These are phyloP conservation scores for Sugiyamaella qingdaonensis DNA, from an alignment of 805 yeast genomes.

Conservation along the genomic window DNA sequence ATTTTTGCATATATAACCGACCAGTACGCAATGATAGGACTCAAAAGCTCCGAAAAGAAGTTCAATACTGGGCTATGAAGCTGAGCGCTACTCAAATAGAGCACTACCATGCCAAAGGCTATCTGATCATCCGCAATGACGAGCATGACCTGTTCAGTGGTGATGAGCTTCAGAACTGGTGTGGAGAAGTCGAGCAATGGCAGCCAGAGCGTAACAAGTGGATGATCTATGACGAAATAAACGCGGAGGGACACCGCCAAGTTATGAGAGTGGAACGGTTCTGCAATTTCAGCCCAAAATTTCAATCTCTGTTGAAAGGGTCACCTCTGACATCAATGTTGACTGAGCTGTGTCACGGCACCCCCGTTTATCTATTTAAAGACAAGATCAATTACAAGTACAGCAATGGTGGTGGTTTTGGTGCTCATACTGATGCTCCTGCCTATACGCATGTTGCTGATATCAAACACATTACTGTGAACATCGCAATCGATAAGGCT, in stretches of 20 bases:
- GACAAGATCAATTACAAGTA: constrained; percentile 17
- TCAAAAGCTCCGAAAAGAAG: no score
- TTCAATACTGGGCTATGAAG: neutral
- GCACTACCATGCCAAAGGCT: constrained; percentile 9
- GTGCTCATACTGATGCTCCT: constrained; percentile 18
- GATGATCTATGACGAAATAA: constrained; percentile 16
- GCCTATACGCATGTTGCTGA: constrained; percentile 17
- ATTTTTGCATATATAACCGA: no score
- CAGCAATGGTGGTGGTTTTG: constrained; percentile 15
- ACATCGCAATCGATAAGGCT: constrained; percentile 15
- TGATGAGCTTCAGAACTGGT: constrained; percentile 13
- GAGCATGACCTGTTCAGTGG: constrained; percentile 12
- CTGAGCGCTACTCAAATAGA: constrained; percentile 1
- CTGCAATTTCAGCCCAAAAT: constrained; percentile 8
- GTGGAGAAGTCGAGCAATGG: constrained; percentile 13
- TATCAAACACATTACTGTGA: constrained; percentile 12
- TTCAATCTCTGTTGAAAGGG: constrained; percentile 8
- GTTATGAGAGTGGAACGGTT: constrained; percentile 15
- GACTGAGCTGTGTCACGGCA: constrained; percentile 7
- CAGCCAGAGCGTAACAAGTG: constrained; percentile 9
- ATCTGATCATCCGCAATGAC: constrained; percentile 7
- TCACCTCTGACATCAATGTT: constrained; percentile 5
- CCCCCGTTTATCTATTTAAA: constrained; percentile 12
- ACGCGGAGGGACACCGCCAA: constrained; percentile 15
- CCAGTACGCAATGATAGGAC: no score